Percentiles rank a stretch among this genome's conserved stretches.
Conservation (phyloP, 352 stramenopile species). For the Phytophthora sp. region DNA sequence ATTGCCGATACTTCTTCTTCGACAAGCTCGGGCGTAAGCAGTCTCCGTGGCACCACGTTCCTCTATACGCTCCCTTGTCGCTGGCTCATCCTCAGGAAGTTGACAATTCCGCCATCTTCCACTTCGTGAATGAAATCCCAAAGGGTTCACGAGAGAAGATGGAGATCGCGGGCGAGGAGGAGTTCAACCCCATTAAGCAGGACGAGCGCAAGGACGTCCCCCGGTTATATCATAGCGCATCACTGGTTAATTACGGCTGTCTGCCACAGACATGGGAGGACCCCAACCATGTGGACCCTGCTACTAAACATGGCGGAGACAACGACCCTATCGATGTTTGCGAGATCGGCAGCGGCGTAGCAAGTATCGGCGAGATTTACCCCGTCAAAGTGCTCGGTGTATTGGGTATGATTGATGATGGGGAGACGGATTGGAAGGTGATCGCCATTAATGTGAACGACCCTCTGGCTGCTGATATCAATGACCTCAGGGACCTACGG, state of each 20-base stretch:
- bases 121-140: slow-evolving; percentile 96
- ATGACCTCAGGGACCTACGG: slow-evolving; percentile 92
- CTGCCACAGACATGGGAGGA: slow-evolving; percentile 99
- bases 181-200: slow-evolving; percentile 96
- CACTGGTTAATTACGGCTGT: slow-evolving; percentile 97
- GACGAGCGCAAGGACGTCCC: slow-evolving; percentile 98
- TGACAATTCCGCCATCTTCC: slow-evolving; percentile 64
- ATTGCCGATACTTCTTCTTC: slow-evolving; percentile 87
- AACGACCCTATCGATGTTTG: slow-evolving; percentile 99
- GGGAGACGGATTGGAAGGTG: slow-evolving; percentile 99
- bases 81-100: slow-evolving; percentile 43
- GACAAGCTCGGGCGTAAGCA: slow-evolving; percentile 77
- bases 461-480: slow-evolving; percentile 93
- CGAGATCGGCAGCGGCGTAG: slow-evolving; percentile 95
- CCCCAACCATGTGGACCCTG: slow-evolving; percentile 94
- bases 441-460: slow-evolving; percentile 97
- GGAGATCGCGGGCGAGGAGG: slow-evolving; percentile 92
- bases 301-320: slow-evolving; percentile 93
- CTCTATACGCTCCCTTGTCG: slow-evolving; percentile 64
- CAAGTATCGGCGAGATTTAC: slow-evolving; percentile 93
- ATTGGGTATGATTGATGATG: slow-evolving; percentile 99
- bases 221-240: slow-evolving; percentile 88
- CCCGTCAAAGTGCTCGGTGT: slow-evolving; percentile 97
- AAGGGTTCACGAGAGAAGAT: slow-evolving; percentile 91
- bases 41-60: slow-evolving; percentile 94